Evolutionary conservation across 2,329 filamentous ascomycete genomes (phyloP).

Genomic region (Ophiocordyceps camponoti-leonardi): DNA sequence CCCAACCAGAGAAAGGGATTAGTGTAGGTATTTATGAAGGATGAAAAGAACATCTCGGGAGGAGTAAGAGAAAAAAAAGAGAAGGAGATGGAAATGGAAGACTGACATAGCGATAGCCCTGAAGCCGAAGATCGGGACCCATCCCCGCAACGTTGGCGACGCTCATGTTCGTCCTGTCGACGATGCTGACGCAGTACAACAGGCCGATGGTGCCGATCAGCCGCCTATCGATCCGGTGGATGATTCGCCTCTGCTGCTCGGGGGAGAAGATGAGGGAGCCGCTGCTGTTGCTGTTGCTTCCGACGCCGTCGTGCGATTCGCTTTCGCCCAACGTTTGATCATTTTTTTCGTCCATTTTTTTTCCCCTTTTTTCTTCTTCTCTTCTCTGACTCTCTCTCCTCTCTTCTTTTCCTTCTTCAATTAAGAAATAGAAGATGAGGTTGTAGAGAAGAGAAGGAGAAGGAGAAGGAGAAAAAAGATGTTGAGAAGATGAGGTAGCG

Average conservation of each 20-base stretch:
- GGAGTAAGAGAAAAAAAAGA: background rate
- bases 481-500: too few relatives aligned
- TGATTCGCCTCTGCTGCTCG: constrained; percentile 48
- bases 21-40: too few relatives aligned
- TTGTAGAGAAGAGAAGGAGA: too few relatives aligned
- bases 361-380: too few relatives aligned
- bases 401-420: too few relatives aligned
- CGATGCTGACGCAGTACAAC: constrained; percentile 59
- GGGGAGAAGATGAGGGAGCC: constrained; percentile 29
- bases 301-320: constrained; percentile 11
- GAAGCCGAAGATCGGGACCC: constrained; percentile 26
- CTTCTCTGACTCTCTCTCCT: too few relatives aligned
- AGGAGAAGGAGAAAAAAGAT: too few relatives aligned
- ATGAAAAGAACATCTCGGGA: too few relatives aligned
- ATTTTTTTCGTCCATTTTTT: background rate
- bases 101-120: constrained; percentile 27
- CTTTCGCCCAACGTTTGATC: background rate
- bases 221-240: constrained; percentile 50
- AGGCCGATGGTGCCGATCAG: constrained; percentile 43
- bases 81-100: too few relatives aligned
- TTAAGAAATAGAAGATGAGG: too few relatives aligned
- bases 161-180: constrained; percentile 67
- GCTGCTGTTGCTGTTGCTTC: too few relatives aligned
- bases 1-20: too few relatives aligned
- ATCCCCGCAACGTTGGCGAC: constrained; percentile 55